A percentile compares a stretch with the other conserved stretches of the same genome.
Evolutionary conservation across 2,329 filamentous ascomycete species (phyloP).

Genomic region (Biscogniauxia mediterranea): DNA sequence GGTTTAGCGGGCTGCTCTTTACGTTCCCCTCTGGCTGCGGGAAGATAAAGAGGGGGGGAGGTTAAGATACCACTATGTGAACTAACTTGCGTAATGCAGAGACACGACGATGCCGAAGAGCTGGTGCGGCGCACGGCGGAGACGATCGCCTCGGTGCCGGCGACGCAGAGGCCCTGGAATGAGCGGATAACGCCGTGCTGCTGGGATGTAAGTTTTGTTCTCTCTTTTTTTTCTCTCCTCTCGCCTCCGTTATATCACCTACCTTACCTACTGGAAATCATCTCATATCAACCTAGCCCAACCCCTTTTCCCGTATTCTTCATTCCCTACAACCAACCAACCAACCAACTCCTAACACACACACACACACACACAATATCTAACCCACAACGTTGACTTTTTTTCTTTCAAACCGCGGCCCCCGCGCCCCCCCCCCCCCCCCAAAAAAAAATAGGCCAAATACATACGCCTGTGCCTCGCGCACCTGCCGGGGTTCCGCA

Average conservation of each 20-base stretch:
- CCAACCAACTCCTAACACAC: no score
- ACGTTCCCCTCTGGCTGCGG: background rate
- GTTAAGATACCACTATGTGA: background rate
- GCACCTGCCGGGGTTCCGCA: conserved; percentile 61
- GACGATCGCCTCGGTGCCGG: conserved; percentile 55
- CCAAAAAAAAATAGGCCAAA: conserved; percentile 46
- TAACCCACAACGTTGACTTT: no score
- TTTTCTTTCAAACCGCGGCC: no score
- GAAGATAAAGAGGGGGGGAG: background rate
- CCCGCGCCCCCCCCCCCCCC: background rate
- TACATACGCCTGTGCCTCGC: conserved; percentile 64
- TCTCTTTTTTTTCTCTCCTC: background rate
- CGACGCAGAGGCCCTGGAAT: conserved; percentile 58
- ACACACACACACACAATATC: no score
- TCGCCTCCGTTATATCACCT: no score
- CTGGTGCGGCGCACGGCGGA: conserved; percentile 69
- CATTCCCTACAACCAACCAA: background rate
- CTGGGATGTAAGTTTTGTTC: conserved; percentile 62
- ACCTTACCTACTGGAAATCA: no score
- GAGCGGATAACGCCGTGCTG: conserved; percentile 74
- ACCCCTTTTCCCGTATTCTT: background rate
- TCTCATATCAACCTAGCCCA: no score
- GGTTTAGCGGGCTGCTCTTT: no score
- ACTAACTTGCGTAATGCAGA: conserved; percentile 38
- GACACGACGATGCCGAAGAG: conserved; percentile 66